phyloP scores from a whole-genome alignment of 208 protist species.

The Herpetomonas tarakana region DNA sequence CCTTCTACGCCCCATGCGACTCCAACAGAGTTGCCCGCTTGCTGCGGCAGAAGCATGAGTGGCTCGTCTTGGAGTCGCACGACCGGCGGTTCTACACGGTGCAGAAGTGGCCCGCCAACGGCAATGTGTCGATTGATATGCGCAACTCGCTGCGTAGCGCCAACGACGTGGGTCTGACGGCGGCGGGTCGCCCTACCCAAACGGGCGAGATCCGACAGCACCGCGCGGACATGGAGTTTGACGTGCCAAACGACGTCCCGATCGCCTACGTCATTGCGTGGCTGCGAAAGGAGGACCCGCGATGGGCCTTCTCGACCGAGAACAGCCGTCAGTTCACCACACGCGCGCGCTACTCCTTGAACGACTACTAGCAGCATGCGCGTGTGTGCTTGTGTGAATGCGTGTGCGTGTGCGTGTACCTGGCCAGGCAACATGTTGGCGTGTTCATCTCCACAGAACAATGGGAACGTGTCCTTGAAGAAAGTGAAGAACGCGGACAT shows the following conservation, averaged over 20 bases:
- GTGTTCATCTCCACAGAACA: no score
- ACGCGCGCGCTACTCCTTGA: conserved; percentile 75
- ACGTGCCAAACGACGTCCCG: conserved; percentile 78
- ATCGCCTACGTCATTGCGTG: conserved; percentile 92
- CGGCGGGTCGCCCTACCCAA: conserved; percentile 66
- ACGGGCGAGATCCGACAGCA: conserved; percentile 84
- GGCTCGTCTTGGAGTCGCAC: conserved; percentile 86
- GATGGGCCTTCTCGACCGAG: conserved; percentile 89
- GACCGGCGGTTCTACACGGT: conserved; percentile 73
- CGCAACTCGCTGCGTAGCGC: conserved; percentile 74
- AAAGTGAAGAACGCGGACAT: no score
- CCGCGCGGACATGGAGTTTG: conserved; percentile 86
- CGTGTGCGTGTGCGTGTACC: neutral
- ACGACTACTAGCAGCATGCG: conserved; percentile 64
- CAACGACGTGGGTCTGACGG: conserved; percentile 81
- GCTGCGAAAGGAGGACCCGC: conserved; percentile 90
- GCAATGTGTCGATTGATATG: conserved; percentile 84
- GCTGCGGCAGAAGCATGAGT: conserved; percentile 89
- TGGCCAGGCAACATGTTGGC: no score
- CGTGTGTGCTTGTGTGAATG: neutral
- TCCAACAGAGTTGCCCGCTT: conserved; percentile 58
- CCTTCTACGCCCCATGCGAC: conserved; percentile 81
- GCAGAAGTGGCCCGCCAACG: conserved; percentile 83
- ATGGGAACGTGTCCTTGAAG: no score
- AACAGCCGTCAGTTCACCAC: conserved; percentile 88